Evolutionary conservation across 169 alveolate species (phyloP).

Genomic region (Eimeria necatrix): DNA sequence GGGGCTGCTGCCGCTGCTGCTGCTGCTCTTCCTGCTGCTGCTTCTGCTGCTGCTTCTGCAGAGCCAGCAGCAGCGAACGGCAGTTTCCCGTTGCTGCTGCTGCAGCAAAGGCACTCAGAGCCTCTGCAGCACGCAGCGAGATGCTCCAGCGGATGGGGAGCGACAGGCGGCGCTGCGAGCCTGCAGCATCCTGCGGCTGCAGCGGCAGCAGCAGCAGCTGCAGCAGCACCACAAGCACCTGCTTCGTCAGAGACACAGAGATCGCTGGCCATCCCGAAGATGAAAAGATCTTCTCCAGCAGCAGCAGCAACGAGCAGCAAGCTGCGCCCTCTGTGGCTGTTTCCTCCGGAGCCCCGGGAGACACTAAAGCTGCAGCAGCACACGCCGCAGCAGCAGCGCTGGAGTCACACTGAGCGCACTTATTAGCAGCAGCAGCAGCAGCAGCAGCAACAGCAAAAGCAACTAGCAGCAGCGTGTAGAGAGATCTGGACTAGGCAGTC

Average conservation of each 20-base stretch:
- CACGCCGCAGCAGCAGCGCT: constrained; percentile 15
- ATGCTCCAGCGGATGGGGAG: constrained; percentile 56
- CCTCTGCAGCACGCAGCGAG: constrained; percentile 45
- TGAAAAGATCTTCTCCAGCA: background rate
- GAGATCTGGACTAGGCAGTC: background rate
- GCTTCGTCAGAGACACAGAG: constrained; percentile 39
- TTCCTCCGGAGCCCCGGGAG: background rate
- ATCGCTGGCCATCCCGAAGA: constrained; percentile 15
- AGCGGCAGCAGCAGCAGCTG: constrained; percentile 70
- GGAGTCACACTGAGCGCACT: background rate
- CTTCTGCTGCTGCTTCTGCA: background rate
- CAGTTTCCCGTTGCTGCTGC: constrained; percentile 56
- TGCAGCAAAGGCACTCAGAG: constrained; percentile 51
- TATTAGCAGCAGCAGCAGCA: background rate
- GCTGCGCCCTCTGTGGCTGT: constrained; percentile 5
- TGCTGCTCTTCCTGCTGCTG: background rate
- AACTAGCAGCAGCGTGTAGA: background rate
- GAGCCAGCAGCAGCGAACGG: constrained; percentile 46
- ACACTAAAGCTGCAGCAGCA: constrained; percentile 20
- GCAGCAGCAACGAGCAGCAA: constrained; percentile 54
- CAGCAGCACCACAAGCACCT: constrained; percentile 59
- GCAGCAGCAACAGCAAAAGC: constrained; percentile 8
- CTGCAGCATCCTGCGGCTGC: constrained; percentile 45
- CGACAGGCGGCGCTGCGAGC: constrained; percentile 1
- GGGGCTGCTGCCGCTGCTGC: constrained; percentile 18